phyloP scores from a whole-genome alignment of 768 basidiomycete species.

The Porpolomopsis calyptriformis region DNA sequence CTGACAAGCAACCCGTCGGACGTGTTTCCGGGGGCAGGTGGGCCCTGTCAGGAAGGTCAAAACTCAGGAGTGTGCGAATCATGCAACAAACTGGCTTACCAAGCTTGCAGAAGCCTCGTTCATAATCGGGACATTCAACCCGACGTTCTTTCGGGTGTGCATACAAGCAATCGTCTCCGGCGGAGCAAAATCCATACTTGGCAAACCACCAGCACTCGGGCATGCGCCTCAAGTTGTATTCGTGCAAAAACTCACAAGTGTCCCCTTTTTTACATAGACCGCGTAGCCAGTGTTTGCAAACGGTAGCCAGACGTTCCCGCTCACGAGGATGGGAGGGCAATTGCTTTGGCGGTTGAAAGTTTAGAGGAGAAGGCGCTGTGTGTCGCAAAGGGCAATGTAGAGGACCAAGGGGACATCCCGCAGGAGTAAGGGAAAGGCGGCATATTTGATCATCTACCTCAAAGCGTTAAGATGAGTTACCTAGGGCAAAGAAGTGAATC shows the following conservation, averaged over 20 bases:
- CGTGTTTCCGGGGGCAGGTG: constrained; percentile 82
- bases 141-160: constrained; percentile 87
- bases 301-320: constrained; percentile 75
- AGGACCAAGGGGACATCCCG: constrained; percentile 87
- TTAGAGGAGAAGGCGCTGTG: constrained; percentile 75
- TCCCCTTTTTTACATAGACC: constrained; percentile 98
- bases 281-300: constrained; percentile 98
- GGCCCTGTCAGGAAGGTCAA: constrained; percentile 44
- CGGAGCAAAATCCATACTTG: constrained; percentile 94
- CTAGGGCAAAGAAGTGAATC: background rate
- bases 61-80: constrained; percentile 8
- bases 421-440: constrained; percentile 64
- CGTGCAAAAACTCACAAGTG: constrained; percentile 96
- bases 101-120: constrained; percentile 88
- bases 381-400: constrained; percentile 87
- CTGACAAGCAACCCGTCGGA: constrained; percentile 84
- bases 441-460: constrained; percentile 87
- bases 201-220: constrained; percentile 99
- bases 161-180: constrained; percentile 95
- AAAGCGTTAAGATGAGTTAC: constrained; percentile 1
- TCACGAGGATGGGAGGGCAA: constrained; percentile 76
- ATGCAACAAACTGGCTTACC: constrained; percentile 38
- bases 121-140: constrained; percentile 92
- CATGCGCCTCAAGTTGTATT: constrained; percentile 96
- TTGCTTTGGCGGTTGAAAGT: constrained; percentile 83